Evolutionary conservation across 1,284 basidiomycete genomes (phyloP).

Genomic region (Sphaerobolus stellatus): DNA sequence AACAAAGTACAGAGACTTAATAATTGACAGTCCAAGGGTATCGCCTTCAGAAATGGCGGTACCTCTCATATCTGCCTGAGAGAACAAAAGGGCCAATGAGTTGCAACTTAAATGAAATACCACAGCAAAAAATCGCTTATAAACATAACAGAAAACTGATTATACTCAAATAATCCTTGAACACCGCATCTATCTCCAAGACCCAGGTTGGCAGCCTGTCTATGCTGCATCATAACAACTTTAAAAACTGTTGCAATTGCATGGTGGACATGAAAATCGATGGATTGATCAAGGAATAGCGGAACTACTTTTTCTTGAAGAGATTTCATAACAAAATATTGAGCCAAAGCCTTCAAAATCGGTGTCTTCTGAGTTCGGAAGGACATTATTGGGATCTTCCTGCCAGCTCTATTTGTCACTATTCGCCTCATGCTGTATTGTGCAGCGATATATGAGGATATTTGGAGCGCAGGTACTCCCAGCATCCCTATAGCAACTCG

Average conservation of each 20-base stretch:
- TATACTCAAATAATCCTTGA: conserved; percentile 46
- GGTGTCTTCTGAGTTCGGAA: conserved; percentile 51
- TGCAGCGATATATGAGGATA: conserved; percentile 41
- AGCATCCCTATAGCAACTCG: conserved; percentile 41
- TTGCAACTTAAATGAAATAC: not conserved
- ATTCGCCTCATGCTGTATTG: conserved; percentile 43
- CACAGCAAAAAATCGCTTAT: conserved; percentile 42
- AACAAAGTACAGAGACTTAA: conserved; percentile 52
- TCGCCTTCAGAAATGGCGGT: conserved; percentile 54
- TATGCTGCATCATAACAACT: conserved; percentile 33
- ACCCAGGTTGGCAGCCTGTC: conserved; percentile 28
- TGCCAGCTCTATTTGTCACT: conserved; percentile 30
- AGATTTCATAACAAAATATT: conserved; percentile 44
- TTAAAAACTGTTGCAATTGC: conserved; percentile 45
- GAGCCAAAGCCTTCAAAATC: conserved; percentile 40
- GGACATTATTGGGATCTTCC: conserved; percentile 37
- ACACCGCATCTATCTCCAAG: conserved; percentile 49
- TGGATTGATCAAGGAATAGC: conserved; percentile 29
- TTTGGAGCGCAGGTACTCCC: conserved; percentile 38
- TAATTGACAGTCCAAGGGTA: conserved; percentile 50
- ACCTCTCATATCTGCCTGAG: conserved; percentile 39
- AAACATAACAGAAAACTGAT: conserved; percentile 38
- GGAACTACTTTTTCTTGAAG: conserved; percentile 28
- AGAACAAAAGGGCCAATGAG: not conserved
- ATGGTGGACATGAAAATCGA: conserved; percentile 36